A percentile compares a stretch with the other conserved stretches of the same genome.
Conservation (phyloP, 441 rosid genomes). For the Pelargonium myrrhifolium region DNA sequence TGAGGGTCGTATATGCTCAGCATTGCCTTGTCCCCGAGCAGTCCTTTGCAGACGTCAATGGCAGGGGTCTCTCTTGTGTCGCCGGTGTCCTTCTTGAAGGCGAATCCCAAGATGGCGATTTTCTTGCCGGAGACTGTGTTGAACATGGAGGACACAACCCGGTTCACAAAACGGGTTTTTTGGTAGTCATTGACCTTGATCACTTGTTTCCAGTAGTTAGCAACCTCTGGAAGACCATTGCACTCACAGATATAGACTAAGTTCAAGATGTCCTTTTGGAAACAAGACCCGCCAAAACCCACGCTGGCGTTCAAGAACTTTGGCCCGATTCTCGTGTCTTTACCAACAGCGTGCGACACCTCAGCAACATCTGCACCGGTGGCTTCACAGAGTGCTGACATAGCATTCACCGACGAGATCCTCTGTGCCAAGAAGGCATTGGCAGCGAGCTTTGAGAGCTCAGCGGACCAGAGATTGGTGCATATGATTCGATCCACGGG, state of each 20-base stretch:
- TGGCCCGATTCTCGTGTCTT: constrained; percentile 75
- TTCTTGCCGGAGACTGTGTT: constrained; percentile 80
- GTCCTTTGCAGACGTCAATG: constrained; percentile 92
- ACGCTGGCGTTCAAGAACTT: constrained; percentile 87
- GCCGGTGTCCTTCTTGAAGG: constrained; percentile 94
- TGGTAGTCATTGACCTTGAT: constrained; percentile 92
- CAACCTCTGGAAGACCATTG: constrained; percentile 90
- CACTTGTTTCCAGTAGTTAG: constrained; percentile 93
- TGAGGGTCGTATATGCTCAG: constrained; percentile 92
- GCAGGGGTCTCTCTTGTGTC: constrained; percentile 95
- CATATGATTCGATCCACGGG: constrained; percentile 69
- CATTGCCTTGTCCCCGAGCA: constrained; percentile 77
- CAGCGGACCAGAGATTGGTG: constrained; percentile 95
- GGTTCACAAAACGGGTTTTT: constrained; percentile 78
- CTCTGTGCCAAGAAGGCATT: constrained; percentile 94
- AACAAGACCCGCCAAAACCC: constrained; percentile 94
- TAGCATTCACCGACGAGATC: constrained; percentile 87
- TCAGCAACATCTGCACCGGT: constrained; percentile 85
- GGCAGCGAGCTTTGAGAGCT: constrained; percentile 90
- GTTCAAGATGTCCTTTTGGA: constrained; percentile 86
- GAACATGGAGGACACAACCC: constrained; percentile 85
- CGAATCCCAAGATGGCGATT: constrained; percentile 77
- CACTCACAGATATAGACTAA: constrained; percentile 90
- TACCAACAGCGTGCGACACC: constrained; percentile 75
- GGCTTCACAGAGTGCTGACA: constrained; percentile 92